Evolutionary conservation across 2,329 filamentous ascomycete genomes (phyloP), one percentile per base, ranked within the genome.

Genomic region (Colletotrichum orchidophilum): DNA sequence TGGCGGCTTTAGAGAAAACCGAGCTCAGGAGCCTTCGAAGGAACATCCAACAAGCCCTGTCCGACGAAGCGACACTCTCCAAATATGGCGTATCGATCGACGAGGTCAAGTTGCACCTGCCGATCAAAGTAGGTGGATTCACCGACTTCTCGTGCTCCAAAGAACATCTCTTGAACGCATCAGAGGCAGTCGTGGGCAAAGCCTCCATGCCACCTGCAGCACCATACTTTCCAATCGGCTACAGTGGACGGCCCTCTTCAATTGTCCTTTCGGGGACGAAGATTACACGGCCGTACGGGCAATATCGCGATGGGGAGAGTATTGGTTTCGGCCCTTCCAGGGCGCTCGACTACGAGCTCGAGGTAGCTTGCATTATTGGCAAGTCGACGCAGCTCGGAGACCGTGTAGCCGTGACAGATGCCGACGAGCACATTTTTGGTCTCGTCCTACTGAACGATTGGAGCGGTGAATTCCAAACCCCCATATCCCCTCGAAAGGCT

Each of bases 371-470:
- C 6, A 76, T 87, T 2, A 78, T 87, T 8, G 84, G 84, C 2
- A 84, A 85, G 50, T 77, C 81, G 0, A 76, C 81, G 11, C 70
- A 75, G 0, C 73, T 81, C n/a, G 80, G 81, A 1, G 73, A 83
- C 52, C 76, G 78, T 0, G 71, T 87, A 0, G 74, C 77, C 0
- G 78, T 83, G 0, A 84, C 83, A 24, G 84, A 87, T 33, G 87
- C 89, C 0, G 83, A 88, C 7, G 83, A 88, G 0, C 87, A 91
- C 73, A 88, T 91, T 18, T 91, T 92, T 76, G 90, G 90, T 0
- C 81, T 90, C n/a, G 86, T 90, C 0, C 78, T 92, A 46, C 75
- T 92, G 13, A 92, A 92, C 73, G 89, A 92, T 72, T 92, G 90
- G 90, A 86, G 83, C 27, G 83, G 86, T 73, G 83, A 87, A 52